Evolutionary conservation across 75 land plant genomes (phyloP).

Genomic region (Picea sitchensis): DNA sequence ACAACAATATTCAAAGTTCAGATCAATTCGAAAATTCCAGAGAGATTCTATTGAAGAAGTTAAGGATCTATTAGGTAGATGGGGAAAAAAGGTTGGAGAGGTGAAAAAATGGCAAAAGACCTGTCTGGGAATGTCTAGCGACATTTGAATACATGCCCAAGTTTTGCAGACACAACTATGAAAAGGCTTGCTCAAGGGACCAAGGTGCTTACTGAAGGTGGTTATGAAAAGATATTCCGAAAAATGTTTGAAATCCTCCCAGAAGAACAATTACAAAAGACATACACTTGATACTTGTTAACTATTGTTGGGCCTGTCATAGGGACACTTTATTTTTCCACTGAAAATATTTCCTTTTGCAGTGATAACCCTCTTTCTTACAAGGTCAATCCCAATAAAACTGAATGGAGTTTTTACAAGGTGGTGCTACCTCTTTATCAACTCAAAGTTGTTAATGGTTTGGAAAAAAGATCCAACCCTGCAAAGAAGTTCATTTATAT

Average conservation of each 20-base stretch:
- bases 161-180: no score
- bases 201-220: no score
- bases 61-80: no score
- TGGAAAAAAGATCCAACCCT: slow-evolving; percentile 57
- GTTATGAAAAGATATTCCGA: neutral
- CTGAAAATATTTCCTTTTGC: slow-evolving; percentile 10
- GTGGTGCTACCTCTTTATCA: slow-evolving; percentile 49
- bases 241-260: slow-evolving; percentile 11
- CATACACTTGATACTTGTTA: slow-evolving; percentile 42
- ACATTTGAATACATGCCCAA: no score
- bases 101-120: no score
- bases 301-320: neutral
- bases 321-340: slow-evolving; percentile 66
- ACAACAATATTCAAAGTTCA: no score
- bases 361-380: neutral
- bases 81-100: no score
- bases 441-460: slow-evolving; percentile 63
- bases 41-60: no score
- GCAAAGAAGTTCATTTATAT: slow-evolving; percentile 82
- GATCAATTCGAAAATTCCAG: no score
- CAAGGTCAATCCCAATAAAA: slow-evolving; percentile 55
- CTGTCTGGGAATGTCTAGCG: no score
- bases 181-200: no score
- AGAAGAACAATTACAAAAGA: no score
- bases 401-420: slow-evolving; percentile 24